Conservation (phyloP, 345 rosid species). For the Populus simonii region DNA sequence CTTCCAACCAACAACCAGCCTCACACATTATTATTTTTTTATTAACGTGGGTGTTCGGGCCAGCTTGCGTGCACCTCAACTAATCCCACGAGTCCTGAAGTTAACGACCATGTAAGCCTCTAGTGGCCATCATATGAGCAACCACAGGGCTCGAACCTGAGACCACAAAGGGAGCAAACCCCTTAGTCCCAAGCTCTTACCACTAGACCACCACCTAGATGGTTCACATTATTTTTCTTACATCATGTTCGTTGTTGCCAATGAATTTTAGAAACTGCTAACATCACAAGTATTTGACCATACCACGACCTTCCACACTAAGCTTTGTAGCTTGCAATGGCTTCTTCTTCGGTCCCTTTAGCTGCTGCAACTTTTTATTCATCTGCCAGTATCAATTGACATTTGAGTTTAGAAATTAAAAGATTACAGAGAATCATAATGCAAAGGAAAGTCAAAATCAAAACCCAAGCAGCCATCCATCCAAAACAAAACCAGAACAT, state of each 20-base stretch:
- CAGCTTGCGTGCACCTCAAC: too few species aligned
- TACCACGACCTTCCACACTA: conserved; percentile 96
- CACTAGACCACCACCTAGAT: too few species aligned
- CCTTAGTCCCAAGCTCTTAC: too few species aligned
- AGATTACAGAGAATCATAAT: neutral
- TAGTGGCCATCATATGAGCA: too few species aligned
- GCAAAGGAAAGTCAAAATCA: neutral
- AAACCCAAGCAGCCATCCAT: neutral
- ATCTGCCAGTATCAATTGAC: conserved; percentile 44
- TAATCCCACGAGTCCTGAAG: too few species aligned
- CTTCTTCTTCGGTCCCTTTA: conserved; percentile 94
- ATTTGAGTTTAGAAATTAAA: conserved; percentile 1
- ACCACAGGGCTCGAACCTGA: too few species aligned
- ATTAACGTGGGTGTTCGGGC: too few species aligned
- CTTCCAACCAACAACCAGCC: neutral
- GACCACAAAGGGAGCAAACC: too few species aligned
- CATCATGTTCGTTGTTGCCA: neutral
- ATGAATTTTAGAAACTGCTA: neutral
- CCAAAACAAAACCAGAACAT: neutral
- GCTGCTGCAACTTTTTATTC: conserved; percentile 94
- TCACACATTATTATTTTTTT: neutral
- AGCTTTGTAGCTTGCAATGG: conserved; percentile 83
- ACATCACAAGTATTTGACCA: conserved; percentile 77
- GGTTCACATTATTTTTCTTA: neutral
- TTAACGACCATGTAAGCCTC: too few species aligned